Percentiles rank a stretch among this genome's conserved stretches.
These are phyloP conservation scores for Boletus rubescentipes DNA, from an alignment of 768 basidiomycete species.

Conservation along the genomic window DNA sequence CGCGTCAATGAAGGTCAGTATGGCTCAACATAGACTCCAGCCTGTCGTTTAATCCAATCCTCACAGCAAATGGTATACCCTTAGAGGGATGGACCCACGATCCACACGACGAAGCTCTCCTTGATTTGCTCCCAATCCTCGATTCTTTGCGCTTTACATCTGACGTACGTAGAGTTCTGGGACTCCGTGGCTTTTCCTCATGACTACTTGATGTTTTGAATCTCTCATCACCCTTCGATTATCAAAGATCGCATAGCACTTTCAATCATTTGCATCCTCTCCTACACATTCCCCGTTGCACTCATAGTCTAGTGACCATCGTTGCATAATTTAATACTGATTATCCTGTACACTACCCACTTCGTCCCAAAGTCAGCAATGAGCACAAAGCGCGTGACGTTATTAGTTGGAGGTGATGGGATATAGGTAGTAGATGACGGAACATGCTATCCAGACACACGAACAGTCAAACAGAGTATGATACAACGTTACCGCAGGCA, in stretches of 20 bases:
- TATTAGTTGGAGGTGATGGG: conserved; percentile 32
- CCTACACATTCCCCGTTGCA: conserved; percentile 21
- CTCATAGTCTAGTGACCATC: conserved; percentile 30
- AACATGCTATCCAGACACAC: conserved; percentile 18
- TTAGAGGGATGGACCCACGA: conserved; percentile 99
- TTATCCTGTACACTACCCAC: conserved; percentile 36
- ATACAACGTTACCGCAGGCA: conserved; percentile 11
- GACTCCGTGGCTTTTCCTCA: conserved; percentile 57
- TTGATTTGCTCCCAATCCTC: conserved; percentile 92
- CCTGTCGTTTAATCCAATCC: not conserved
- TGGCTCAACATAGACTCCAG: not conserved
- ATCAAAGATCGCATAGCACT: conserved; percentile 22
- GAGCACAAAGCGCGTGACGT: conserved; percentile 20
- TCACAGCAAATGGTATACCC: conserved; percentile 92
- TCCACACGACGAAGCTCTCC: conserved; percentile 92
- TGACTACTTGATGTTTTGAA: conserved; percentile 15
- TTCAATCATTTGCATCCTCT: conserved; percentile 23
- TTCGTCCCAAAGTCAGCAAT: conserved; percentile 24
- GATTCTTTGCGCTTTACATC: conserved; percentile 95
- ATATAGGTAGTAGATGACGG: conserved; percentile 35
- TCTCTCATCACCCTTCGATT: conserved; percentile 4
- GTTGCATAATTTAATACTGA: conserved; percentile 39
- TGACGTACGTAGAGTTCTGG: conserved; percentile 91
- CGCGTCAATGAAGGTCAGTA: conserved; percentile 84
- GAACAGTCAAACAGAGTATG: conserved; percentile 5